phyloP scores from a whole-genome alignment of 108 stramenopile species.

The Nitzschia sp. region DNA sequence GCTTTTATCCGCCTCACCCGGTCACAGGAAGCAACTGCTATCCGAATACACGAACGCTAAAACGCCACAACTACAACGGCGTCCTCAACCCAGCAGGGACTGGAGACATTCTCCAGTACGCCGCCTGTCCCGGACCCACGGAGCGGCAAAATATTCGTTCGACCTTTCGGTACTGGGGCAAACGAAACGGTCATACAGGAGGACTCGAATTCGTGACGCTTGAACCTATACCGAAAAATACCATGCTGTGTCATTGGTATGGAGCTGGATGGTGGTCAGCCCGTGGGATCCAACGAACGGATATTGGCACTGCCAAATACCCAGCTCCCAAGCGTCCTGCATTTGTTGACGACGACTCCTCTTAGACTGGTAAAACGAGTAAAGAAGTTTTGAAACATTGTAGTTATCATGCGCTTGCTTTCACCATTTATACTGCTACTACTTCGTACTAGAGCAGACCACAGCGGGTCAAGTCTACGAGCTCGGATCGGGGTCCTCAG shows the following conservation, averaged over 20 bases:
- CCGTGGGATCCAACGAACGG: slow-evolving; percentile 44
- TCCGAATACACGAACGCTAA: slow-evolving; percentile 40
- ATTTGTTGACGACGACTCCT: neutral
- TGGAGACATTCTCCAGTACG: slow-evolving; percentile 65
- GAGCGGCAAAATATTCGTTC: slow-evolving; percentile 64
- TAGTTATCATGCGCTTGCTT: too few relatives aligned
- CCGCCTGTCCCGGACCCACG: slow-evolving; percentile 61
- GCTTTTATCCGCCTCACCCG: slow-evolving; percentile 58
- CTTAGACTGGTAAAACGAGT: neutral
- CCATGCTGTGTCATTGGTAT: slow-evolving; percentile 69
- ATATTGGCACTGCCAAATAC: slow-evolving; percentile 62
- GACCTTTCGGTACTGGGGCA: slow-evolving; percentile 68
- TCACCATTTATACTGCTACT: neutral
- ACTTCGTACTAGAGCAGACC: neutral
- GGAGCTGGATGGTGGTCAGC: slow-evolving; percentile 65
- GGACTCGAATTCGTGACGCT: slow-evolving; percentile 65
- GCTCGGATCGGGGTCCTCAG: neutral
- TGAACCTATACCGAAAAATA: slow-evolving; percentile 53
- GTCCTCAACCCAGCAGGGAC: slow-evolving; percentile 60
- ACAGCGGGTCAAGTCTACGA: neutral
- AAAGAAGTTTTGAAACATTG: too few relatives aligned
- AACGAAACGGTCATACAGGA: slow-evolving; percentile 53
- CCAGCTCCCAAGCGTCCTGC: slow-evolving; percentile 48
- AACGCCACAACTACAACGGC: slow-evolving; percentile 63
- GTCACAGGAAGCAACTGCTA: slow-evolving; percentile 51